Evolutionary conservation across 129 eudicot species (phyloP), one percentile per base, ranked within the genome.

Genomic region (Gnaphalium uliginosum): DNA sequence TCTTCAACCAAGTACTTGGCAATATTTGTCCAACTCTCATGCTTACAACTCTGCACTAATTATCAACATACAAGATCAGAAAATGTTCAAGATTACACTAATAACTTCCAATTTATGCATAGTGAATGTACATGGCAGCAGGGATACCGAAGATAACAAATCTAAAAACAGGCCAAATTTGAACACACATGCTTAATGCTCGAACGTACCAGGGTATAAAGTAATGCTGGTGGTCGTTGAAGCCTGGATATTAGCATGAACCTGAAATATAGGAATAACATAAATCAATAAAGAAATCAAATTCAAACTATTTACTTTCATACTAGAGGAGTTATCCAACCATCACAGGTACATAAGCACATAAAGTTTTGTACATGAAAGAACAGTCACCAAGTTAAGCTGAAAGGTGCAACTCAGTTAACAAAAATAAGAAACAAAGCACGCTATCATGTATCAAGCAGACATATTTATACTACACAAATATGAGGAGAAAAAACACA

Each of bases 231-330:
- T 73, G 92, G 89, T 62, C 94, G 81, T 73, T 86, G 87, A 81
- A 76, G 91, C 87, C 92, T 94, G 69, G 99, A 90, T 78, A 94
- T 81, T 54, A 94, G 87, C 99, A 94, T 88, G 87, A 87, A 94
- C 85, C 99, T 94, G 88, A 71, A 68, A 43, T 68, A 65, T 79
- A 54, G 63, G 24, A 73, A 6, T 24, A 68, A 54, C 25, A 30
- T 68, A 29, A 33, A 71, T 53, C 64, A 54, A 30, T 43, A 23
- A 46, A 9, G 14, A 22, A 33, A 54, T 63, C 69, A 61, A 22
- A 79, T 50, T 58, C 21, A 29, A 66, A 70, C n/a, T 24, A 39
- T 25, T 58, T 37, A 23, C 53, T 37, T 23, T 66, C 69, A 32
- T 46, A 66, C 53, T 29, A 64, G 25, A 64, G 24, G 71, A 33